Conservation (phyloP, 2,329 filamentous ascomycete genomes). For the Cladorrhinum sp. region DNA sequence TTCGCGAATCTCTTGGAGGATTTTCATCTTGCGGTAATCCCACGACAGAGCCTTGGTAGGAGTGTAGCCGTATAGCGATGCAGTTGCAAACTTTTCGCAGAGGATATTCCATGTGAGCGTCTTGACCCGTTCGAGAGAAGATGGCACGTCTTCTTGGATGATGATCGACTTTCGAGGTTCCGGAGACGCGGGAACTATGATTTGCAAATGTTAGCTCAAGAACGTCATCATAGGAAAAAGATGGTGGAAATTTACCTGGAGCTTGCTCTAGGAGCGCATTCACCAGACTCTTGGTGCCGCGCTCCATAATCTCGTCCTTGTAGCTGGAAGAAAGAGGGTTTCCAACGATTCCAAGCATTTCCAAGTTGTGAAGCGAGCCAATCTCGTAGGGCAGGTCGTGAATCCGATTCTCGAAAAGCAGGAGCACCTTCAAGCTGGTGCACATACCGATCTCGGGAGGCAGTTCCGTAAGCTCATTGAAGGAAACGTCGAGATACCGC, state of each 20-base stretch:
- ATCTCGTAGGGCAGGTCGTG: slow-evolving; percentile 79
- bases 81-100: slow-evolving; percentile 88
- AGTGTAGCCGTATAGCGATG: slow-evolving; percentile 83
- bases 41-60: slow-evolving; percentile 77
- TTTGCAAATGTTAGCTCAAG: slow-evolving; percentile 21
- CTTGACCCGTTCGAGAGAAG: slow-evolving; percentile 67
- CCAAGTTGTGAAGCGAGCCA: slow-evolving; percentile 82
- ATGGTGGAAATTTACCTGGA: slow-evolving; percentile 60
- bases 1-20: slow-evolving; percentile 75
- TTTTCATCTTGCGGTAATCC: slow-evolving; percentile 80
- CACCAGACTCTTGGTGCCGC: slow-evolving; percentile 82
- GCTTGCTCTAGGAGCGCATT: slow-evolving; percentile 79
- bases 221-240: background rate
- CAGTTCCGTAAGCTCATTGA: slow-evolving; percentile 78
- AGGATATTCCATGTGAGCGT: slow-evolving; percentile 94
- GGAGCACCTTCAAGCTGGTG: slow-evolving; percentile 79
- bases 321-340: slow-evolving; percentile 76
- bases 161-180: slow-evolving; percentile 72
- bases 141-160: slow-evolving; percentile 64
- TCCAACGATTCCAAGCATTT: slow-evolving; percentile 87
- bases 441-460: slow-evolving; percentile 96
- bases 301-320: slow-evolving; percentile 80
- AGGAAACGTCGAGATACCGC: slow-evolving; percentile 80
- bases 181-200: slow-evolving; percentile 71
- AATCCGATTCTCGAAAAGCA: slow-evolving; percentile 89